phyloP scores from a whole-genome alignment of 306 rosid genomes.

The Hippophae rhamnoides region DNA sequence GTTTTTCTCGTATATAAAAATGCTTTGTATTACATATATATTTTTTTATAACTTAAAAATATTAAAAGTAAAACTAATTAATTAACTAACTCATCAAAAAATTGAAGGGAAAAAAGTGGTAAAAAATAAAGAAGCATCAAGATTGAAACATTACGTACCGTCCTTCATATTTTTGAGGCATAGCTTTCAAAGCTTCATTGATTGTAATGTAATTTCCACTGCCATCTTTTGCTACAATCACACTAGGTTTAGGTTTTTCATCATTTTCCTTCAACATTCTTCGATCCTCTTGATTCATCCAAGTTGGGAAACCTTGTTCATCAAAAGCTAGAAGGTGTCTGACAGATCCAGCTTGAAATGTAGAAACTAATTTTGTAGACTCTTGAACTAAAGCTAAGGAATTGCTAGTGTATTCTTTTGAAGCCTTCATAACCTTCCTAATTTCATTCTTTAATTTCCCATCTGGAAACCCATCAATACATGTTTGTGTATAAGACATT shows the following conservation, averaged over 20 bases:
- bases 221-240: slow-evolving; percentile 70
- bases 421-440: slow-evolving; percentile 18
- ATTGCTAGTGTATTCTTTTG: slow-evolving; percentile 59
- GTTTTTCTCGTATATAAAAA: too few species aligned
- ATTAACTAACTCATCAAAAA: too few species aligned
- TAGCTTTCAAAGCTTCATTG: slow-evolving; percentile 40
- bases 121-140: too few species aligned
- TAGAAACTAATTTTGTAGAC: slow-evolving; percentile 24
- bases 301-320: slow-evolving; percentile 39
- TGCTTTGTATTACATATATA: too few species aligned
- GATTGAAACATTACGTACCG: slow-evolving; percentile 28
- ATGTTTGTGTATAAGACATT: slow-evolving; percentile 58
- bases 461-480: slow-evolving; percentile 67
- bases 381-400: slow-evolving; percentile 55
- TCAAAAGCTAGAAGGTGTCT: slow-evolving; percentile 38
- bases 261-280: slow-evolving; percentile 46
- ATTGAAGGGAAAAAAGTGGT: too few species aligned
- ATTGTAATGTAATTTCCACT: slow-evolving; percentile 62
- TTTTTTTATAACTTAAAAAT: too few species aligned
- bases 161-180: slow-evolving; percentile 51
- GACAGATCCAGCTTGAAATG: slow-evolving; percentile 5
- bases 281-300: slow-evolving; percentile 45
- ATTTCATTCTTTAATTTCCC: slow-evolving; percentile 43
- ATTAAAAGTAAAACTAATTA: too few species aligned
- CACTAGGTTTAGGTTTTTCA: slow-evolving; percentile 54